Conservation (phyloP, 2,329 filamentous ascomycete genomes). For the Ophiostoma sp. region DNA sequence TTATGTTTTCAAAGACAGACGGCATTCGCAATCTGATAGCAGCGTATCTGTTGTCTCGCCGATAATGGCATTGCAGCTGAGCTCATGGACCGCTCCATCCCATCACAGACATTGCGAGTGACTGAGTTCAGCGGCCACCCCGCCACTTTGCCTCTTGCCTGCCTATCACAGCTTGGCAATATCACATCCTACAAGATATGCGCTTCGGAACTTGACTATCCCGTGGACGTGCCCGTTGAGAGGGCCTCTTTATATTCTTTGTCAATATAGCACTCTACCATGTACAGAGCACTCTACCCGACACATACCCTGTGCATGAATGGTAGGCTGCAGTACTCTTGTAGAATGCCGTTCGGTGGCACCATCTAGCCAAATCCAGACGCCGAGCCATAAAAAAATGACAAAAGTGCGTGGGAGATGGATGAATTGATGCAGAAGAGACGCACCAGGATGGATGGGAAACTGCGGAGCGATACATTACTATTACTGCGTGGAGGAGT, state of each 20-base stretch:
- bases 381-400: not conserved
- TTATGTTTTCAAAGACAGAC: not conserved
- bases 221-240: not conserved
- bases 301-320: conserved; percentile 2
- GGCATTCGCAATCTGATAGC: not conserved
- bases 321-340: not conserved
- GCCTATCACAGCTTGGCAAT: not conserved
- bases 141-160: not conserved
- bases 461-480: conserved; percentile 8
- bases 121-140: not conserved
- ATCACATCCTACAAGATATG: not conserved
- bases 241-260: not conserved
- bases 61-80: not conserved
- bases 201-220: not conserved
- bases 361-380: conserved; percentile 8
- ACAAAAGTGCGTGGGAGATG: not conserved
- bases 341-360: not conserved
- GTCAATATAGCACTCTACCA: not conserved
- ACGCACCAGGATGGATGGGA: not conserved
- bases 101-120: not conserved
- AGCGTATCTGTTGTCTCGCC: not conserved
- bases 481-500: not conserved
- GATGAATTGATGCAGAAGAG: not conserved
- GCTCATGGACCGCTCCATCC: not conserved
- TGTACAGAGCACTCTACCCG: not conserved